Base-by-base conservation (phyloP, 768 basidiomycete species). In the Naganishia friedmannii region DNA sequence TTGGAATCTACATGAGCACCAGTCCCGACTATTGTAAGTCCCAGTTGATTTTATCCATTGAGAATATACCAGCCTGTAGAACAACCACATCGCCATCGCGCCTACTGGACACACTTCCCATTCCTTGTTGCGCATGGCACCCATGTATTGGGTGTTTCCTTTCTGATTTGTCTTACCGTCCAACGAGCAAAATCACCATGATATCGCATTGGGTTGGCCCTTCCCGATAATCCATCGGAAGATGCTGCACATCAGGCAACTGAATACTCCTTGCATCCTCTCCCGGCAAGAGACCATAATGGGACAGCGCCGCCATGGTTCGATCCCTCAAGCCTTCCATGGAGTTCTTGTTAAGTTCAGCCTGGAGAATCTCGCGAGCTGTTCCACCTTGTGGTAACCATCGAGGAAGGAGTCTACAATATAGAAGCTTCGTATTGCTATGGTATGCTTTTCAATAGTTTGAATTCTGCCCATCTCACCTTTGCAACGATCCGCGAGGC, bases 51-150 rank as follows among this genome's bases (percentile, higher is more conserved):
- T 10, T 39, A n/a, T 54, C n/a, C 37, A 4, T 23, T 13, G 13
- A 39, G 12, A 1, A 29, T 28, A 23, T 46, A 28, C 60, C 19
- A n/a, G 46, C 60, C 60, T 23, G n/a, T 63, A 29, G 39, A 63
- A 63, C 21, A 63, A 10, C 39, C 39, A 63, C 12, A 63, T 10
- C 8, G 37, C 60, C 23, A 63, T 10, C 5, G 60, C 60, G 1
- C 60, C 60, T 23, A 63, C 42, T 2, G n/a, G n/a, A 45, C 60
- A 63, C 39, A 63, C n/a, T 21, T 63, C 60, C 60, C 60, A 63
- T 28, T 26, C 10, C 26, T 46, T 63, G 39, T 46, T 63, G 2
- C 60, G n/a, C 60, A 63, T 63, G 1, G 39, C 12, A 2, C n/a
- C 29, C n/a, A 63, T 26, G 26, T 10, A 63, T 46, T 63, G 60